phyloP scores from a whole-genome alignment of 495 filamentous ascomycete genomes.

The Aspergillus avenaceus region DNA sequence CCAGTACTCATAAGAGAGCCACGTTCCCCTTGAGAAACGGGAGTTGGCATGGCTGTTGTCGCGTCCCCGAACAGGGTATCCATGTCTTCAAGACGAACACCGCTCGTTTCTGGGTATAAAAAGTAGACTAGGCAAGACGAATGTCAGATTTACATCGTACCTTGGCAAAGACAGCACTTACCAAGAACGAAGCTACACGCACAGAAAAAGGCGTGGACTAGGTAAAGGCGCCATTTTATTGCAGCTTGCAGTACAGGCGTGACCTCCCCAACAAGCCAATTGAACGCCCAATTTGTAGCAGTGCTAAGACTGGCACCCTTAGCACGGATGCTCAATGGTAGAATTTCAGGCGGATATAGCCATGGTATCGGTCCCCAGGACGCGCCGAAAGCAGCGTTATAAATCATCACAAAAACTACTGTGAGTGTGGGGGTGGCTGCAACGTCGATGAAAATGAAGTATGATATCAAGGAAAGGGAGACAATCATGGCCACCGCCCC shows the following conservation, averaged over 20 bases:
- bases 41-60: constrained; percentile 71
- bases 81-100: constrained; percentile 95
- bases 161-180: constrained; percentile 45
- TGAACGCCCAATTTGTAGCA: constrained; percentile 96
- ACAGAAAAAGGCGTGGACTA: constrained; percentile 96
- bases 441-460: constrained; percentile 89
- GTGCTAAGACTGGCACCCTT: constrained; percentile 97
- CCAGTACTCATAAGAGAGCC: constrained; percentile 66
- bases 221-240: constrained; percentile 90
- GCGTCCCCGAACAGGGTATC: constrained; percentile 85
- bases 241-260: constrained; percentile 87
- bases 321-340: constrained; percentile 93
- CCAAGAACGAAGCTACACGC: constrained; percentile 93
- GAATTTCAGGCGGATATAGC: constrained; percentile 96
- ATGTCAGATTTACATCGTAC: constrained; percentile 10
- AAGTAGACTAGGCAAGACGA: constrained; percentile 74
- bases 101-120: constrained; percentile 93
- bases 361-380: constrained; percentile 99
- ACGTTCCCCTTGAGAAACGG: constrained; percentile 64
- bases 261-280: constrained; percentile 93
- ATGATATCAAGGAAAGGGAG: constrained; percentile 87
- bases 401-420: constrained; percentile 94
- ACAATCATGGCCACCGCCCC: constrained; percentile 89
- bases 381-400: constrained; percentile 95
- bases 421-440: constrained; percentile 73